A percentile compares a stretch with the other conserved stretches of the same genome.
Conservation (phyloP, 108 stramenopile genomes). For the Stephanodiscus triporus region DNA sequence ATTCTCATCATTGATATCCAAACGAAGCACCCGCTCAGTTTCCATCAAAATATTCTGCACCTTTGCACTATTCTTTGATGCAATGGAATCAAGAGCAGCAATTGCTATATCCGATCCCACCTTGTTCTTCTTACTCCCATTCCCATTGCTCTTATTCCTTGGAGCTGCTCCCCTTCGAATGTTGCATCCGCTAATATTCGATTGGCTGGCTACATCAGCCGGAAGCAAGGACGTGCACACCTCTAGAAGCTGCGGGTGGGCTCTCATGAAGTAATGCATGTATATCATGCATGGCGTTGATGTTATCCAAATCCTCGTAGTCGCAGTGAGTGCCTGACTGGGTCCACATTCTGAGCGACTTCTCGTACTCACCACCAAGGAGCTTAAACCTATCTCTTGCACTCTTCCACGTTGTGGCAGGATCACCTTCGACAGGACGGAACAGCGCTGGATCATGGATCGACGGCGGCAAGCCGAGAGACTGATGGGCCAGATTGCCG, state of each 20-base stretch:
- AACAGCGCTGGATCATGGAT: background rate
- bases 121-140: background rate
- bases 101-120: background rate
- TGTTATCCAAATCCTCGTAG: background rate
- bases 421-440: too few species aligned
- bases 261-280: conserved; percentile 6
- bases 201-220: background rate
- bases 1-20: too few species aligned
- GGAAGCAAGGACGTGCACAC: background rate
- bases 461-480: background rate
- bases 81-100: conserved; percentile 1
- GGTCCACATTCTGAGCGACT: background rate
- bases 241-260: background rate
- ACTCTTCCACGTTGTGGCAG: background rate
- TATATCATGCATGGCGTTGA: conserved; percentile 5
- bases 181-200: background rate
- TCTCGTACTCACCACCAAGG: background rate
- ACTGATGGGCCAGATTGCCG: background rate
- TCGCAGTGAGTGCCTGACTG: conserved; percentile 2
- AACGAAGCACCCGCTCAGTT: background rate
- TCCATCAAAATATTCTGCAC: background rate
- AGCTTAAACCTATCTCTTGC: background rate
- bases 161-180: background rate
- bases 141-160: conserved; percentile 3
- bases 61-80: conserved; percentile 4